Conservation (phyloP, 805 yeast genomes). For the Blastobotrys parvus region DNA sequence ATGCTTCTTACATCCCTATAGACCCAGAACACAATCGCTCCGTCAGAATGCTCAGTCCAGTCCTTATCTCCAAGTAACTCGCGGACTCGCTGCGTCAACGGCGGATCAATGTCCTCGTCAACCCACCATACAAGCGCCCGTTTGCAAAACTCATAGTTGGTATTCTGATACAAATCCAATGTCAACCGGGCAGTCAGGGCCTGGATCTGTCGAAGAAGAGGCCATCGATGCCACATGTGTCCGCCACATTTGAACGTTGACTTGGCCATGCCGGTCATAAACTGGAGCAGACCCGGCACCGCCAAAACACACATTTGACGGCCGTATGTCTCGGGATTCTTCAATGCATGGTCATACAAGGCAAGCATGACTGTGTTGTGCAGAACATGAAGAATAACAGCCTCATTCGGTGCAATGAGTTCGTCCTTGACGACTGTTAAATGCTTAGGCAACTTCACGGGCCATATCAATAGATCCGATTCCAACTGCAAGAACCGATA, state of each 20-base stretch:
- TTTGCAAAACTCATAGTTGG: constrained; percentile 12
- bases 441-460: constrained; percentile 12
- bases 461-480: constrained; percentile 14
- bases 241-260: constrained; percentile 10
- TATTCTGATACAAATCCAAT: constrained; percentile 6
- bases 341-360: constrained; percentile 8
- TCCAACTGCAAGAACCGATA: constrained; percentile 6
- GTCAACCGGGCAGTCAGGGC: constrained; percentile 10
- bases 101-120: constrained; percentile 9
- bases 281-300: constrained; percentile 14
- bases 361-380: constrained; percentile 11
- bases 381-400: constrained; percentile 11
- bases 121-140: constrained; percentile 8
- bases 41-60: constrained; percentile 14
- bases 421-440: constrained; percentile 15
- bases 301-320: constrained; percentile 8
- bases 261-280: constrained; percentile 14
- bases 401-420: constrained; percentile 12
- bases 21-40: constrained; percentile 13
- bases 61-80: constrained; percentile 6
- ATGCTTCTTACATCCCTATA: constrained; percentile 12
- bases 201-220: constrained; percentile 7
- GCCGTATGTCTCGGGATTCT: constrained; percentile 5
- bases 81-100: constrained; percentile 6
- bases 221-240: constrained; percentile 10